Evolutionary conservation across 139 green algal genomes (phyloP), one percentile per base, ranked within the genome.

Genomic region (Limnomonas spitsbergensis): DNA sequence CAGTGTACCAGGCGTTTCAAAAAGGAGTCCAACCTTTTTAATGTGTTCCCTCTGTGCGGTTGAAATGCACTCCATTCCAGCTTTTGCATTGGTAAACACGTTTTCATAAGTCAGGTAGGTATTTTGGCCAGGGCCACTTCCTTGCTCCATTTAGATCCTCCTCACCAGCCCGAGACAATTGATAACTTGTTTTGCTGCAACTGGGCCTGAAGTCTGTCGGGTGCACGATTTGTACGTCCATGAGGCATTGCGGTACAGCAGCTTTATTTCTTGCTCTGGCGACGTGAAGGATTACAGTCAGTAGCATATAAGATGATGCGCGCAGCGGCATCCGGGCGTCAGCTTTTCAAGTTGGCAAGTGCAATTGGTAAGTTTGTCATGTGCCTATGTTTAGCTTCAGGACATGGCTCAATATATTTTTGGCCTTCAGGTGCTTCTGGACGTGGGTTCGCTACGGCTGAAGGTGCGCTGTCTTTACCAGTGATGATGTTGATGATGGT

Each of bases 51-150:
- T 89, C 81, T 92, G 86, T 20, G 89, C 84, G 42, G 70, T 38
- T 35, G 66, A 4, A 14, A 69, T 26, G 26, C 77, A 83, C 1
- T 87, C 83, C 93, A 97, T 97, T 31, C 93, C 93, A 32, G 94
- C 95, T 73, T 98, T 98, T 27, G 80, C 87, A 73, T 97, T 97
- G 2, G 95, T 98, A 78, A 97, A 98, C 2, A 98, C 95, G 0
- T 88, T 97, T 27, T 42, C 66, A 72, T 39, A 72, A 37, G 66
- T 38, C 24, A 39, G 7, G 20, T n/a, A n/a, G n/a, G n/a, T n/a
- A n/a, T n/a, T n/a, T n/a, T n/a, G n/a, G n/a, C n/a, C n/a, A n/a
- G n/a, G n/a, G n/a, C n/a, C n/a, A n/a, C n/a, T n/a, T n/a, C n/a
- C n/a, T n/a, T n/a, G n/a, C n/a, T n/a, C n/a, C n/a, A n/a, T n/a